These are phyloP conservation scores for Yamadazyma phyllophila DNA, from an alignment of 805 yeast species.

Conservation along the genomic window DNA sequence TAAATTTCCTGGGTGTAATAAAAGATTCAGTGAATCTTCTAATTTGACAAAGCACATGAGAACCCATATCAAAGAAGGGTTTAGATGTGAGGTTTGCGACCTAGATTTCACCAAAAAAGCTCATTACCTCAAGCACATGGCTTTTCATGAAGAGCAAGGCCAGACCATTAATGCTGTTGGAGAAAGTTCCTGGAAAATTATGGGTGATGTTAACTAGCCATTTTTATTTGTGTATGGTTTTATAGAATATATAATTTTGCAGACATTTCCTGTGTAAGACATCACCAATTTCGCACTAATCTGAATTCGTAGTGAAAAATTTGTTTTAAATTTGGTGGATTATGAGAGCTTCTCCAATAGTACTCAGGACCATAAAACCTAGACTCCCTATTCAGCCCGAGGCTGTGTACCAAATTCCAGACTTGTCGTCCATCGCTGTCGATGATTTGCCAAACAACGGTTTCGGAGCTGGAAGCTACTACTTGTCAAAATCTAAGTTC, in stretches of 20 bases:
- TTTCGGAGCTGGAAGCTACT: constrained; percentile 39
- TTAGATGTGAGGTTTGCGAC: constrained; percentile 7
- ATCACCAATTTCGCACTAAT: background rate
- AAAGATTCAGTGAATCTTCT: constrained; percentile 83
- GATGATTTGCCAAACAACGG: constrained; percentile 31
- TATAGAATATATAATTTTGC: constrained; percentile 1
- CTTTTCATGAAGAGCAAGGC: constrained; percentile 3
- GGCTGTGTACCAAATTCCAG: constrained; percentile 27
- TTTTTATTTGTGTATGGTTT: background rate
- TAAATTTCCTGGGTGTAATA: constrained; percentile 76
- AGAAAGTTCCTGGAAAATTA: background rate
- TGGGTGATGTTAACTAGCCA: background rate
- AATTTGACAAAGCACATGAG: constrained; percentile 86
- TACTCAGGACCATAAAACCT: constrained; percentile 21
- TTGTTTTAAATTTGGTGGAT: constrained; percentile 1
- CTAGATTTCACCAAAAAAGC: constrained; percentile 5
- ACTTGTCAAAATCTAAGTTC: constrained; percentile 48
- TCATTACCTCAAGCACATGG: constrained; percentile 8
- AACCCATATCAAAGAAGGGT: constrained; percentile 48
- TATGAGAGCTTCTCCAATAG: constrained; percentile 26
- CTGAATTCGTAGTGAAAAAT: background rate
- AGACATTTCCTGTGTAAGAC: background rate
- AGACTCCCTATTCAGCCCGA: constrained; percentile 16
- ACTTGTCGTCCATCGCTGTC: constrained; percentile 22
- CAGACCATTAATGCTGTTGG: background rate